Evolutionary conservation across 176 grass and related monocot species (phyloP), one percentile per base, ranked within the genome.

Genomic region (Phoenix dactylifera): DNA sequence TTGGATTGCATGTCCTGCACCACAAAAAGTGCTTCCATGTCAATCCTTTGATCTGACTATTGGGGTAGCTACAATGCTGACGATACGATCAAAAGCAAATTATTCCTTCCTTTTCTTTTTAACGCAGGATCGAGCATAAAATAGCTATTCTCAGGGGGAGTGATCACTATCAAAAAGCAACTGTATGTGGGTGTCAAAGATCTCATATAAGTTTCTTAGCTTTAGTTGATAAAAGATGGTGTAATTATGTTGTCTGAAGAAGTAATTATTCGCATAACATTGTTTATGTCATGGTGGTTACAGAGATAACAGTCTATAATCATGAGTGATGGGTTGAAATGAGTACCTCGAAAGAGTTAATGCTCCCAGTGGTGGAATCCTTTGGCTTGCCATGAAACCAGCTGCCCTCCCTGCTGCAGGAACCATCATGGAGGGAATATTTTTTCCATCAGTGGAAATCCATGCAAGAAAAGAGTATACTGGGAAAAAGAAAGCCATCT

Each of bases 1-100:
- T 72, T 69, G 6, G 79, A 83, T 29, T 82, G 76, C 58, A 80
- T 54, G 22, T 85, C 89, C 85, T 95, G 82, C 64, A 67, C 71
- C 32, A n/a, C 17, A 50, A 26, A 25, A 50, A 50, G 35, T 44
- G 10, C 35, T 44, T 44, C 35, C 35, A 44, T 44, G 35, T 44
- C 35, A 44, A 44, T 44, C 35, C 14, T 44, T 44, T 44, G 35
- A 12, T 44, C 35, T 44, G 35, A 44, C 35, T 9, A 44, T 14
- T 44, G 7, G 35, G 35, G 35, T 12, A 14, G 35, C 10, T 44
- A 44, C 35, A 44, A 14, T 9, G 12, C 10, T 9, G 12, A 44
- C 10, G 10, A 44, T 44, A 12, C 35, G 12, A 44, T 44, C 35
- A 14, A 44, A 44, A 44, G 35, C 35, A 10, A 44, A 12, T 12